Conservation (phyloP, 2,329 filamentous ascomycete species). For the Tolypocladium guangdongense region DNA sequence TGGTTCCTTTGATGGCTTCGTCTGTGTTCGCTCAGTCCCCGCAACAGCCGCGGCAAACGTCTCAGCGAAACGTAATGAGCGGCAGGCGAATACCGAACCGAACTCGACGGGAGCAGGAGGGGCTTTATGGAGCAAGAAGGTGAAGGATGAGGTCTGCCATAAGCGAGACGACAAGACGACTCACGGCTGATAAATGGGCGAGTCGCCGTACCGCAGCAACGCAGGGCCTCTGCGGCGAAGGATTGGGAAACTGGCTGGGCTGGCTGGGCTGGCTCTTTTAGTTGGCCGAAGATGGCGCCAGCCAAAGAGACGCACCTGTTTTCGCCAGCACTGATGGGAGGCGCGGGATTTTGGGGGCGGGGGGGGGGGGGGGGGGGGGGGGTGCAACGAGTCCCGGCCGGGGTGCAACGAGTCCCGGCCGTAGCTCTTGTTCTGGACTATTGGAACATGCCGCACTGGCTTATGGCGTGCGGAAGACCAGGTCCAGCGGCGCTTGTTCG, state of each 20-base stretch:
- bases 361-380: too few species aligned
- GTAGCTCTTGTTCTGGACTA: background rate
- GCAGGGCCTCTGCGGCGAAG: background rate
- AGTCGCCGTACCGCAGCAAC: background rate
- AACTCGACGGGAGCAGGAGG: background rate
- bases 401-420: too few species aligned
- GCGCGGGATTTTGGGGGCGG: background rate
- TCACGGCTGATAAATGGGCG: background rate
- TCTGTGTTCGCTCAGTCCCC: background rate
- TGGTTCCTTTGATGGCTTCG: background rate
- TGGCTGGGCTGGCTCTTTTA: background rate
- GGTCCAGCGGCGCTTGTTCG: background rate
- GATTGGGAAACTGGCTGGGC: background rate
- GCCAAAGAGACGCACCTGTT: background rate
- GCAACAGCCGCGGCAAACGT: background rate
- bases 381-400: background rate
- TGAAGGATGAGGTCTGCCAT: background rate
- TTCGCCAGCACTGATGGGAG: background rate
- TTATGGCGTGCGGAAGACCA: background rate
- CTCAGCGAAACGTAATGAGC: background rate
- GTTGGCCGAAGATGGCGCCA: constrained; percentile 1
- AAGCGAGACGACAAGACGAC: background rate
- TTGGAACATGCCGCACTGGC: background rate
- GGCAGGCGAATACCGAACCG: background rate
- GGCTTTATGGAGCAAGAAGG: background rate